Base-by-base conservation (phyloP, 805 yeast genomes). In the Metschnikowia continentalis region DNA sequence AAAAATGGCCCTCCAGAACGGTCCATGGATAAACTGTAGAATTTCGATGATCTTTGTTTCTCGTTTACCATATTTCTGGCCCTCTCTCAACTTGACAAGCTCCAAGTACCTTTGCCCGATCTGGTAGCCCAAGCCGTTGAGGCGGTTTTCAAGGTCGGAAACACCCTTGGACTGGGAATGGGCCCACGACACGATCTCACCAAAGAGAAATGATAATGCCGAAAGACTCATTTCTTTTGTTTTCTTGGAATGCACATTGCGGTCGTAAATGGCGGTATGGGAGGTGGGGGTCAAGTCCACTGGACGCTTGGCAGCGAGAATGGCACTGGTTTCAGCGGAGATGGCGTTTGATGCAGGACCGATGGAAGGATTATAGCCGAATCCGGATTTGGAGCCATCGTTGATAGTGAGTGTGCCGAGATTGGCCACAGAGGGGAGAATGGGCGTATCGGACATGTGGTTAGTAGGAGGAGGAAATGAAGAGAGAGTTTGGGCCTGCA, bases 91-190 rank as follows among this genome's bases (percentile, higher is more conserved):
- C 35, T 86, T 82, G 6, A 81, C 73, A 54, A 90, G 71, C 62
- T 90, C 96, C 33, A 88, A 67, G 55, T 79, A 75, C 54, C 88
- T 79, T 50, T 81, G 79, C 2, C 96, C 96, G 37, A 90, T 79
- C 37, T 82, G 82, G 63, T 88, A 88, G 0, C 96, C 96, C 40
- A 87, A 68, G 10, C 83, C 80, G 63, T 86, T 88, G 46, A 89
- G 74, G 48, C 84, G 70, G 32, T 64, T 66, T 50, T 74, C 79
- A 37, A 74, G 63, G 57, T 88, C 91, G 51, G 80, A 83, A 30
- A 89, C 76, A 14, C 90, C 89, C 50, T 77, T 80, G 6, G 88
- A 80, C 47, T 79, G 75, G 44, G 73, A 70, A 51, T 84, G 85
- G 32, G 82, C 71, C 76, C 86, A 81, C 53, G 82, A 82, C 10